phyloP scores from a whole-genome alignment of 2,329 filamentous ascomycete genomes.

The Venturia carpophila region DNA sequence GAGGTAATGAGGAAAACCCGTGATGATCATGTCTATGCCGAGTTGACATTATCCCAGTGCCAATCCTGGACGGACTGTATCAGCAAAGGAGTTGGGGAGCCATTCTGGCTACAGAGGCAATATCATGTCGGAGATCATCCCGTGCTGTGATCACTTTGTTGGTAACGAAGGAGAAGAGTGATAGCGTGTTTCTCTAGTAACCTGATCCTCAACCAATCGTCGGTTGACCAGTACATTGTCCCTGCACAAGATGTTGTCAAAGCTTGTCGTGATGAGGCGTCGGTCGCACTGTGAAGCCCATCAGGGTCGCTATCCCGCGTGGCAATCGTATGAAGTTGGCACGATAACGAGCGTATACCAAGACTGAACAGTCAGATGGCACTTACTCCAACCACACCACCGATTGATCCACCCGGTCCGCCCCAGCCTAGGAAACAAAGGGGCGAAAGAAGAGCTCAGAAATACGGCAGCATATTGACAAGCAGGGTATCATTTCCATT shows the following conservation, averaged over 20 bases:
- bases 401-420: neutral
- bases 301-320: too few species aligned
- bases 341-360: neutral
- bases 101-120: constrained; percentile 11
- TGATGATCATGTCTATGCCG: neutral
- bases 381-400: neutral
- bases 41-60: neutral
- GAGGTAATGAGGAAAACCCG: neutral
- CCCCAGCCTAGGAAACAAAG: neutral
- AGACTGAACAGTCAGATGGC: neutral
- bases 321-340: neutral
- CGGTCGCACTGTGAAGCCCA: too few species aligned
- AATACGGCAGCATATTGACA: neutral
- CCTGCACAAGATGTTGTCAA: too few species aligned
- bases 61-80: constrained; percentile 1
- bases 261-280: too few species aligned
- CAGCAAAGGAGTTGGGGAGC: constrained; percentile 9
- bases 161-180: neutral
- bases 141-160: neutral
- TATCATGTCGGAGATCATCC: constrained; percentile 10
- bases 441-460: neutral
- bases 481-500: constrained; percentile 5
- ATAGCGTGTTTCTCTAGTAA: neutral
- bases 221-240: neutral
- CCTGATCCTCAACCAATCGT: neutral